These are phyloP conservation scores for Westerdykella ornata DNA, from an alignment of 2,329 filamentous ascomycete species.

Conservation along the genomic window DNA sequence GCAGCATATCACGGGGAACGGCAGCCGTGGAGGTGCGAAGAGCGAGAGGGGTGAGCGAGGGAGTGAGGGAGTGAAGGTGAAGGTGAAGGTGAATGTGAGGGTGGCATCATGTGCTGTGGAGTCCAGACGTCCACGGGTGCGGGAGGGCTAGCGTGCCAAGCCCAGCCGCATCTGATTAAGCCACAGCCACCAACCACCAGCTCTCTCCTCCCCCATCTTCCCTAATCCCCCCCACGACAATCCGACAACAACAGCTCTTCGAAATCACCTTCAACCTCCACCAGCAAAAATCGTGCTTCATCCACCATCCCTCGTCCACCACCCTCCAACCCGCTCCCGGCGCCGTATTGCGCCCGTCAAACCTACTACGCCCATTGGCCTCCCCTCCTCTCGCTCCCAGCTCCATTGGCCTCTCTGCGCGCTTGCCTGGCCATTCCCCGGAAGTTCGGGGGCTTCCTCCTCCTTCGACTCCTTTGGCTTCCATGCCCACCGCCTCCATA, in stretches of 20 bases:
- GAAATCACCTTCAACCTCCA: slow-evolving; percentile 10
- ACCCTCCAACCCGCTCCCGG: slow-evolving; percentile 10
- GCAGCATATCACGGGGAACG: slow-evolving; percentile 9
- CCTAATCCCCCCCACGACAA: slow-evolving; percentile 7
- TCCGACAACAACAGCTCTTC: slow-evolving; percentile 3
- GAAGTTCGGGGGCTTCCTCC: slow-evolving; percentile 5
- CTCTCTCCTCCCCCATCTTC: slow-evolving; percentile 7
- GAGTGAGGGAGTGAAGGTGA: too few species aligned
- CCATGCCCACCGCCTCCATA: slow-evolving; percentile 30
- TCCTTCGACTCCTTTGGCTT: slow-evolving; percentile 4
- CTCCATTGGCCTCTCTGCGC: slow-evolving; percentile 9
- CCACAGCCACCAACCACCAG: slow-evolving; percentile 5
- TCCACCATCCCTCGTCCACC: slow-evolving; percentile 14
- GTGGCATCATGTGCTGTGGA: background rate
- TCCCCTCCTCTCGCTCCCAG: too few species aligned
- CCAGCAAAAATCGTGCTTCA: slow-evolving; percentile 8
- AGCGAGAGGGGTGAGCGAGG: background rate
- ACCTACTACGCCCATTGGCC: background rate
- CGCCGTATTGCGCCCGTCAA: slow-evolving; percentile 18
- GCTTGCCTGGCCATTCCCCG: slow-evolving; percentile 3
- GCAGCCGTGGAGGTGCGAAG: background rate
- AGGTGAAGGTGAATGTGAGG: too few species aligned
- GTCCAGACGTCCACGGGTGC: background rate
- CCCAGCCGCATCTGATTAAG: background rate
- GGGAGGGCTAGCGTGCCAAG: background rate